Conservation (phyloP, 1,139 yeast genomes). For the Suzukiozyma palmioleophila region DNA sequence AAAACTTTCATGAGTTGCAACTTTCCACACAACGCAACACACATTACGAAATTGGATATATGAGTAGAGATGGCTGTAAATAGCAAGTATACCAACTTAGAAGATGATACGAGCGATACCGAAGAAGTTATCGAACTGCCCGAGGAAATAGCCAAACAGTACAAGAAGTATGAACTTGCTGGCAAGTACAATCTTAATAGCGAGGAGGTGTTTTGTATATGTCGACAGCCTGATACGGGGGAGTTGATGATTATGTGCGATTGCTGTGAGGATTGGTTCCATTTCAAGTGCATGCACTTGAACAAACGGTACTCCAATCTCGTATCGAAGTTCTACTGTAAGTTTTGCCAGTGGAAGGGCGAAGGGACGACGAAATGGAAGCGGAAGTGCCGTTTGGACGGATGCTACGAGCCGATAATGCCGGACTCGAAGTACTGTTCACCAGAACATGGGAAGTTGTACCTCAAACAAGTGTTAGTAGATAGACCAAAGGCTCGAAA, state of each 20-base stretch:
- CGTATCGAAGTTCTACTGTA: slow-evolving; percentile 68
- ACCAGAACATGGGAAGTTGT: slow-evolving; percentile 64
- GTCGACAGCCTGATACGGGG: slow-evolving; percentile 70
- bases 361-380: slow-evolving; percentile 57
- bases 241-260: slow-evolving; percentile 90
- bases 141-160: slow-evolving; percentile 44
- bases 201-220: slow-evolving; percentile 72
- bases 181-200: slow-evolving; percentile 44
- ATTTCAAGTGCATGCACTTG: slow-evolving; percentile 71
- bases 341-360: slow-evolving; percentile 58
- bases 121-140: slow-evolving; percentile 16
- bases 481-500: slow-evolving; percentile 13
- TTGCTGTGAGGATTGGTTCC: slow-evolving; percentile 95
- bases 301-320: slow-evolving; percentile 50
- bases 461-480: slow-evolving; percentile 31
- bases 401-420: slow-evolving; percentile 57
- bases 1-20: no score
- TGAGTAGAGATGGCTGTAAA: not conserved
- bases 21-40: no score
- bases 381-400: slow-evolving; percentile 62
- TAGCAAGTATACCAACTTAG: not conserved
- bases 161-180: slow-evolving; percentile 37
- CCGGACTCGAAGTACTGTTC: slow-evolving; percentile 67
- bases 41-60: not conserved
- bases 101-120: not conserved